phyloP scores from a whole-genome alignment of 1,284 basidiomycete genomes.

The Kwoniella shivajii region DNA sequence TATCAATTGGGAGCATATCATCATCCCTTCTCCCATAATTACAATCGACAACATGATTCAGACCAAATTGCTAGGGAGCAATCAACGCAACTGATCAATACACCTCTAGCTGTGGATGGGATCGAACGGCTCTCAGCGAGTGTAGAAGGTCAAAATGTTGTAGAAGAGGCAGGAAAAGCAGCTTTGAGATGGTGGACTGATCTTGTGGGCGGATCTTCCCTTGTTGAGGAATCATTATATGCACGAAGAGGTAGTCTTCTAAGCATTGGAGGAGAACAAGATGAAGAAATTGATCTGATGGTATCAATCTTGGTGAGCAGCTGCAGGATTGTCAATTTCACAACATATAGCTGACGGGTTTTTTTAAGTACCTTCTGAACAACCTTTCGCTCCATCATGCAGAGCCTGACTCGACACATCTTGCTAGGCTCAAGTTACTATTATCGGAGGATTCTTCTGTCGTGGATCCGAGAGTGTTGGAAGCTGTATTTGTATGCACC shows the following conservation, averaged over 20 bases:
- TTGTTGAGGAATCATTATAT: slow-evolving; percentile 8
- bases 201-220: slow-evolving; percentile 27
- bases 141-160: slow-evolving; percentile 17
- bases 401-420: slow-evolving; percentile 69
- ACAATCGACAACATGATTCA: slow-evolving; percentile 8
- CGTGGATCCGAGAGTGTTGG: slow-evolving; percentile 62
- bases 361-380: slow-evolving; percentile 78
- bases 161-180: slow-evolving; percentile 26
- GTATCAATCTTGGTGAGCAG: slow-evolving; percentile 43
- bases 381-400: slow-evolving; percentile 75
- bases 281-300: slow-evolving; percentile 46
- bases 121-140: slow-evolving; percentile 8
- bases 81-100: slow-evolving; percentile 27
- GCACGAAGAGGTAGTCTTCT: slow-evolving; percentile 25
- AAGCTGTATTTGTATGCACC: slow-evolving; percentile 48
- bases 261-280: slow-evolving; percentile 31
- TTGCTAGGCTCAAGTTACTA: slow-evolving; percentile 71
- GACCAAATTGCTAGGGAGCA: slow-evolving; percentile 30
- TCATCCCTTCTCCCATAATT: slow-evolving; percentile 7
- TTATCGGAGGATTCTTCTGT: slow-evolving; percentile 80
- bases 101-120: slow-evolving; percentile 11
- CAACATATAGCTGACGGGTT: background rate
- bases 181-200: slow-evolving; percentile 47
- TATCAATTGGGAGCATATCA: slow-evolving; percentile 13
- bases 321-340: background rate